Conservation (phyloP, 495 filamentous ascomycete species). For the Geopyxis carbonaria region DNA sequence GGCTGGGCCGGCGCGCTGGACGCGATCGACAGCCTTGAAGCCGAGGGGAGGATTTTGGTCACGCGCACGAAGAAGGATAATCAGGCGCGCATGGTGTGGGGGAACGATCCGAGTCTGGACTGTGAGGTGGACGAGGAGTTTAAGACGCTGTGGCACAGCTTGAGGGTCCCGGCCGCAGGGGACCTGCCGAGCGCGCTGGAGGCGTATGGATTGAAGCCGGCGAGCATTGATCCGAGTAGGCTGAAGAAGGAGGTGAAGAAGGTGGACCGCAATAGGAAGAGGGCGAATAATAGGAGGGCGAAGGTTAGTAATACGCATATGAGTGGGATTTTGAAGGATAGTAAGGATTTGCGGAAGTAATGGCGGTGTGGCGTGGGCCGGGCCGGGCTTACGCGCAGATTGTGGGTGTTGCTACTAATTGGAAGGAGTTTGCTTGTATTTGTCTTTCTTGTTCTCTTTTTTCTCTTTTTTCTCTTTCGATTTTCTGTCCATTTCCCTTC, state of each 20-base stretch:
- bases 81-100: constrained; percentile 69
- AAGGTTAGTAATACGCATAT: constrained; percentile 91
- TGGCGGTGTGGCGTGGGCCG: too few relatives aligned
- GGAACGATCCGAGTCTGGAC: constrained; percentile 60
- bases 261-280: constrained; percentile 54
- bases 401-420: too few relatives aligned
- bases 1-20: constrained; percentile 76
- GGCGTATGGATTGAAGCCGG: constrained; percentile 57
- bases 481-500: too few relatives aligned
- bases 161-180: constrained; percentile 55
- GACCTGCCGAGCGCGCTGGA: constrained; percentile 58
- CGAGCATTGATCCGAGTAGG: constrained; percentile 53
- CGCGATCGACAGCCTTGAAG: constrained; percentile 60
- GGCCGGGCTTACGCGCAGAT: too few relatives aligned
- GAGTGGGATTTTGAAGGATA: constrained; percentile 72
- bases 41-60: constrained; percentile 60
- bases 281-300: constrained; percentile 46
- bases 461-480: too few relatives aligned
- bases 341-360: constrained; percentile 22
- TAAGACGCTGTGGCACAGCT: constrained; percentile 61
- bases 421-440: too few relatives aligned
- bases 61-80: constrained; percentile 87
- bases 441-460: too few relatives aligned
- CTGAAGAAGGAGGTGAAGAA: constrained; percentile 46
- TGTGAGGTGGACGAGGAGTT: constrained; percentile 70